Evolutionary conservation across 1,139 yeast genomes (phyloP).

Genomic region (Diutina neorugosa): DNA sequence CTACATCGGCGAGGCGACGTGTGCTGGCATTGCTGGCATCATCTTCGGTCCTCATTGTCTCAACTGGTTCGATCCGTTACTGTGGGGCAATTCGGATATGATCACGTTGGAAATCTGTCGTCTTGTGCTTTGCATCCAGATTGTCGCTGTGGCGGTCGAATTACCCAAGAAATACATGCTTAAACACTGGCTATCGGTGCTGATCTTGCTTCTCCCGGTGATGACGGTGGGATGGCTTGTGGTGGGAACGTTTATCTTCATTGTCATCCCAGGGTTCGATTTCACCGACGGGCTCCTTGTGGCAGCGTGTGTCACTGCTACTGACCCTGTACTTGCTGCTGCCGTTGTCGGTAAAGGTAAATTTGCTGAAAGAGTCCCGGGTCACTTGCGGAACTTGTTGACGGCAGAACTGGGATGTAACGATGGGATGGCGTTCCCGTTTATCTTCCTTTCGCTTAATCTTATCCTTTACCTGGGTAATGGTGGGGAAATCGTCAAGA

Average conservation of each 20-base stretch:
- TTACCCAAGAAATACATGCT: slow-evolving; percentile 88
- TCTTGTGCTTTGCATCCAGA: slow-evolving; percentile 81
- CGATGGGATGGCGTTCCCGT: slow-evolving; percentile 98
- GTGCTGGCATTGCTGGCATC: slow-evolving; percentile 83
- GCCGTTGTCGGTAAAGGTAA: slow-evolving; percentile 98
- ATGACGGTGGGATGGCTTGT: slow-evolving; percentile 93
- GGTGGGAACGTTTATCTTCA: slow-evolving; percentile 79
- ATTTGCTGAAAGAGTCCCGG: slow-evolving; percentile 94
- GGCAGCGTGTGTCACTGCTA: slow-evolving; percentile 92
- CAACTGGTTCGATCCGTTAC: slow-evolving; percentile 75
- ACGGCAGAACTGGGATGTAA: slow-evolving; percentile 96
- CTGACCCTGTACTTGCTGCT: slow-evolving; percentile 95
- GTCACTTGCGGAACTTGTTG: slow-evolving; percentile 79
- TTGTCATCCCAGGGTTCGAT: slow-evolving; percentile 67
- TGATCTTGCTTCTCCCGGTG: slow-evolving; percentile 71
- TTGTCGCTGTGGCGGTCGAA: slow-evolving; percentile 96
- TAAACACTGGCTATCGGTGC: slow-evolving; percentile 79
- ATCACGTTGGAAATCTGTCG: slow-evolving; percentile 85
- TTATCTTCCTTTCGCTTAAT: slow-evolving; percentile 65
- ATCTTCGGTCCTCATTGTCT: slow-evolving; percentile 91
- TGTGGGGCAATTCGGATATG: slow-evolving; percentile 85
- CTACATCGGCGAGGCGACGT: slow-evolving; percentile 92
- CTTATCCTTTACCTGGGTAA: slow-evolving; percentile 57
- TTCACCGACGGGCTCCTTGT: slow-evolving; percentile 71
- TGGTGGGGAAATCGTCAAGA: slow-evolving; percentile 58